Evolutionary conservation across 495 filamentous ascomycete genomes (phyloP).

Genomic region (Immersiella caudata): DNA sequence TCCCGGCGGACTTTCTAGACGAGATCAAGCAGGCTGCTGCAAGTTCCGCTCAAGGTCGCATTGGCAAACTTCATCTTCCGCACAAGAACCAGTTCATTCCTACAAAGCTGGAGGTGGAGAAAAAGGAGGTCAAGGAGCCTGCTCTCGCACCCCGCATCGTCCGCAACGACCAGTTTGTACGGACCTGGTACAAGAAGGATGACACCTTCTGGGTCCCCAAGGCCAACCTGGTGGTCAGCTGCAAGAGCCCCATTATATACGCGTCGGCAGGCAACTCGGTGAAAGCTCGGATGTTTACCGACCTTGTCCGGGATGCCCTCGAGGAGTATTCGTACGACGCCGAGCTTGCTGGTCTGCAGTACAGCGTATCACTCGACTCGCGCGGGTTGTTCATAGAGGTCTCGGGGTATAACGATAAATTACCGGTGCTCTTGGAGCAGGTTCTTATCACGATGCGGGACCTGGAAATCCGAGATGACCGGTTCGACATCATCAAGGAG

Average conservation of each 20-base stretch:
- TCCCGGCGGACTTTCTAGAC: slow-evolving; percentile 72
- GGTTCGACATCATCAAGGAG: slow-evolving; percentile 93
- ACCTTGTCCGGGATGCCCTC: slow-evolving; percentile 85
- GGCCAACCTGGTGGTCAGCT: slow-evolving; percentile 77
- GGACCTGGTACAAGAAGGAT: slow-evolving; percentile 99
- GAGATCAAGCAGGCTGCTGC: slow-evolving; percentile 67
- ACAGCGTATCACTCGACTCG: slow-evolving; percentile 69
- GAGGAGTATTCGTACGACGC: slow-evolving; percentile 97
- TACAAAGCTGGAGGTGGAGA: slow-evolving; percentile 89
- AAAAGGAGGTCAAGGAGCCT: slow-evolving; percentile 79
- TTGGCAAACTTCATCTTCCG: slow-evolving; percentile 78
- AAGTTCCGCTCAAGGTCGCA: slow-evolving; percentile 59
- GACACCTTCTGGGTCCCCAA: slow-evolving; percentile 99
- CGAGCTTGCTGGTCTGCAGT: slow-evolving; percentile 88
- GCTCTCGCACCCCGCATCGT: slow-evolving; percentile 78
- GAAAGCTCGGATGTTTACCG: slow-evolving; percentile 79
- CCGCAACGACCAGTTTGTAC: slow-evolving; percentile 77
- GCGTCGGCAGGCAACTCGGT: slow-evolving; percentile 76
- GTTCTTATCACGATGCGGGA: slow-evolving; percentile 86
- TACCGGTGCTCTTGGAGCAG: slow-evolving; percentile 87
- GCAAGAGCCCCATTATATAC: slow-evolving; percentile 76
- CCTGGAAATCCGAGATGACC: slow-evolving; percentile 76
- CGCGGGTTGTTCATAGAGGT: slow-evolving; percentile 79
- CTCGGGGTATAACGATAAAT: slow-evolving; percentile 94
- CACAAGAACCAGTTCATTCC: slow-evolving; percentile 97